Base-by-base conservation (phyloP, 305 asterid genomes). In the Fraxinus ornus region DNA sequence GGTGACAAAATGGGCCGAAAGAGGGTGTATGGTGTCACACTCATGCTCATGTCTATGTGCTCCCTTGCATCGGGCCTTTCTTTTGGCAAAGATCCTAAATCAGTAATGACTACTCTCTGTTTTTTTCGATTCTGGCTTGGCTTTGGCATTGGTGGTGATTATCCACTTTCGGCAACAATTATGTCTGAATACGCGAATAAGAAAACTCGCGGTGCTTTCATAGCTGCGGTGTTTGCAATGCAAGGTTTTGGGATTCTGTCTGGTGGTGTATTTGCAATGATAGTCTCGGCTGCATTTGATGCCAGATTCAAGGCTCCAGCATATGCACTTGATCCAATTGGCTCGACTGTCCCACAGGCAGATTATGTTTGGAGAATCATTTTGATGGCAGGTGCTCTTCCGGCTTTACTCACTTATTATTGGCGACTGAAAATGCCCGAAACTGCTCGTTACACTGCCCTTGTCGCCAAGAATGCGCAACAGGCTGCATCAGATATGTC, bases 101-200 rank as follows among this genome's bases (percentile, higher is more conserved):
- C 88, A 0, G 89, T 86, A 0, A 88, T 88, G 89, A 19, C 88
- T 5, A 88, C 89, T 0, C 85, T 88, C 60, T 86, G 89, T 74
- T 88, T 88, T 83, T 88, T 88, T 77, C 77, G 90, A 0, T 88
- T 88, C 75, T 88, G 90, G 90, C 86, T 88, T 4, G 88, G 88
- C 0, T 85, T 88, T 17, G 90, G 90, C 15, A 87, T 87, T 6
- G 90, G 89, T 2, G 89, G 89, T 12, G 89, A 87, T 76, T 87
- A 87, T 76, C 89, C 89, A 0, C 87, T 87, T 37, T 87, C 89
- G 24, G 89, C 89, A n/a, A 87, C 89, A 44, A 87, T 87, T 36
- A 87, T 87, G 89, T 87, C 89, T 1, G 89, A 87, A 57, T 87
- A 84, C 44, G 85, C 88, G 7, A 85, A 85, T 4, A 85, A 85